These are phyloP conservation scores for Moniliella sp. DNA, from an alignment of 1,284 basidiomycete species.

Conservation along the genomic window DNA sequence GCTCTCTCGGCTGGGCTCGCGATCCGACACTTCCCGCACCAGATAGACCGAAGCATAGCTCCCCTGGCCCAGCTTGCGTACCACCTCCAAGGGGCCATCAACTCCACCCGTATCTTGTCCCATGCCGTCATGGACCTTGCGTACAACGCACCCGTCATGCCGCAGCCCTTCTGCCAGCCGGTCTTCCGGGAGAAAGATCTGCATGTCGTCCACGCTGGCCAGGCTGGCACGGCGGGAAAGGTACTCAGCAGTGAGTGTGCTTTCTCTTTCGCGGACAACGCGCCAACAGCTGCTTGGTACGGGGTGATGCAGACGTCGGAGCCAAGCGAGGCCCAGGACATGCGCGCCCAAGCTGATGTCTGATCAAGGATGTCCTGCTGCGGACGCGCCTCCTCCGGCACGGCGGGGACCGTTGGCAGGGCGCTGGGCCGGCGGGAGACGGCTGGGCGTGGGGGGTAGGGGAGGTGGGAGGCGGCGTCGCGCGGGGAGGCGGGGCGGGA, in stretches of 20 bases:
- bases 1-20: too few species aligned
- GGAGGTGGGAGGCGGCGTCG: too few species aligned
- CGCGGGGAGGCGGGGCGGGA: too few species aligned
- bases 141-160: constrained; percentile 23
- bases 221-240: background rate
- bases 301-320: too few species aligned
- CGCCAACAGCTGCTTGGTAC: too few species aligned
- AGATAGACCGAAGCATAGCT: constrained; percentile 32
- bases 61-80: constrained; percentile 25
- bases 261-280: background rate
- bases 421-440: too few species aligned
- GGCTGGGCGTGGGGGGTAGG: too few species aligned
- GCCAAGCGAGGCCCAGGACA: too few species aligned
- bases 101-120: constrained; percentile 20
- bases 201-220: constrained; percentile 5
- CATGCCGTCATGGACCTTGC: constrained; percentile 18
- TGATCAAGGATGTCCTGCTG: too few species aligned
- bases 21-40: constrained; percentile 22
- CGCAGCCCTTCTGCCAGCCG: constrained; percentile 22
- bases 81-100: constrained; percentile 17
- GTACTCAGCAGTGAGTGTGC: background rate
- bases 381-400: too few species aligned
- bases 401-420: too few species aligned
- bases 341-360: too few species aligned
- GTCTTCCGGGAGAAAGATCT: constrained; percentile 23